Evolutionary conservation across 208 protist species (phyloP).

Genomic region (Leishmania lainsoni): DNA sequence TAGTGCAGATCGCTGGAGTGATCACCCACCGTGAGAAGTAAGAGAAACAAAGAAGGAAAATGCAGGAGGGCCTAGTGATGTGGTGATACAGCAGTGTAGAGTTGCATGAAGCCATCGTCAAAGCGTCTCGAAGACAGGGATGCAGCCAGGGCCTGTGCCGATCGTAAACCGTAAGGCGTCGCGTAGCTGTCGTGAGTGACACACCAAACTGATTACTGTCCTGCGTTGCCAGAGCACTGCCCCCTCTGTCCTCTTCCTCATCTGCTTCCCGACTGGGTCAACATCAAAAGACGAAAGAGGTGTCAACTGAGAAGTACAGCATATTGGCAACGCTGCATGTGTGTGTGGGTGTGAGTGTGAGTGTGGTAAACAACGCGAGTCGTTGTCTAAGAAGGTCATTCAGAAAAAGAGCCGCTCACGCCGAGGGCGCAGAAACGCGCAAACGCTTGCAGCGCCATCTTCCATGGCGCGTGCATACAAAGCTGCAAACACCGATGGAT

Average conservation of each 20-base stretch:
- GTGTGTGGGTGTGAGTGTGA: not conserved
- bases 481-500: constrained; percentile 57
- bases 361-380: not conserved
- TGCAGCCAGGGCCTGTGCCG: not conserved
- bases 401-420: constrained; percentile 80
- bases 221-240: not conserved
- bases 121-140: not conserved
- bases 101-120: not conserved
- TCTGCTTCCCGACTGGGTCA: not conserved
- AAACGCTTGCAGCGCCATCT: constrained; percentile 60
- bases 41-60: not conserved
- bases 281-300: not conserved
- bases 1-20: not conserved
- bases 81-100: not conserved
- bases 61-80: not conserved
- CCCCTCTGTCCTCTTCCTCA: not conserved
- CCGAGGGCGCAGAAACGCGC: constrained; percentile 47
- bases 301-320: not conserved
- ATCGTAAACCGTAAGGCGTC: not conserved
- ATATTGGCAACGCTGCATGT: not conserved
- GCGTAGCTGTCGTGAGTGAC: not conserved
- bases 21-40: not conserved
- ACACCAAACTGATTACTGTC: not conserved
- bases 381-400: not conserved
- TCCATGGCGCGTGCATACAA: constrained; percentile 60